Evolutionary conservation across 31 red algal genomes (phyloP).

Genomic region (Endocladia muricata): DNA sequence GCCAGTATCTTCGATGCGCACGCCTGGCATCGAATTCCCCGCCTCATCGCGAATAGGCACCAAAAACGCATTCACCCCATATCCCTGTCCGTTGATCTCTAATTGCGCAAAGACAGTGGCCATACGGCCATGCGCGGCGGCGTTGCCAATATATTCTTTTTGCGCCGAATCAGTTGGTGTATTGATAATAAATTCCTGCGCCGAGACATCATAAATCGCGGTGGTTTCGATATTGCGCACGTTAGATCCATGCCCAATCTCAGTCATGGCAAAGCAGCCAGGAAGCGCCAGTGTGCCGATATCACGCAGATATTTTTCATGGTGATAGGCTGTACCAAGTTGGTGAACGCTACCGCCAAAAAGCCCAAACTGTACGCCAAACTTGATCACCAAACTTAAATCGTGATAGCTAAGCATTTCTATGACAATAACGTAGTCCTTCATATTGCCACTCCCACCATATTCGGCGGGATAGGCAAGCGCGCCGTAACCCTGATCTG

Average conservation of each 20-base stretch:
- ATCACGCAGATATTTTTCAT: conserved; percentile 30
- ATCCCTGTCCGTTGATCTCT: conserved; percentile 10
- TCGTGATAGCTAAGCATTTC: conserved; percentile 50
- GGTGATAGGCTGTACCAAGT: conserved; percentile 63
- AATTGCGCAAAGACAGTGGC: conserved; percentile 81
- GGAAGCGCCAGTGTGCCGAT: conserved; percentile 51
- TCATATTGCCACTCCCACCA: no score
- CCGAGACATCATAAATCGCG: conserved; percentile 49
- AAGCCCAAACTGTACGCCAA: conserved; percentile 77
- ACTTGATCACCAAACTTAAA: conserved; percentile 58
- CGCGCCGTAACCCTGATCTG: no score
- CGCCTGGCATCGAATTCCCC: conserved; percentile 22
- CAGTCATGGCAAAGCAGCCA: conserved; percentile 89
- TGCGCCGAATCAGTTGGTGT: conserved; percentile 59
- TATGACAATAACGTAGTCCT: conserved; percentile 58
- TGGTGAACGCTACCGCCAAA: conserved; percentile 64
- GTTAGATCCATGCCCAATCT: conserved; percentile 79
- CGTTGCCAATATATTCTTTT: conserved; percentile 80
- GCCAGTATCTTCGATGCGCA: conserved; percentile 70
- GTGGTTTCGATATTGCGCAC: conserved; percentile 74
- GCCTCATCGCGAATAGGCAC: conserved; percentile 71
- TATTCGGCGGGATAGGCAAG: no score
- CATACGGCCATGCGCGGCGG: conserved; percentile 30
- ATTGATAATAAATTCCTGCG: conserved; percentile 56
- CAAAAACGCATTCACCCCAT: conserved; percentile 80